Base-by-base conservation (phyloP, 2,329 filamentous ascomycete species). In the Cladosporium cucumerinum region DNA sequence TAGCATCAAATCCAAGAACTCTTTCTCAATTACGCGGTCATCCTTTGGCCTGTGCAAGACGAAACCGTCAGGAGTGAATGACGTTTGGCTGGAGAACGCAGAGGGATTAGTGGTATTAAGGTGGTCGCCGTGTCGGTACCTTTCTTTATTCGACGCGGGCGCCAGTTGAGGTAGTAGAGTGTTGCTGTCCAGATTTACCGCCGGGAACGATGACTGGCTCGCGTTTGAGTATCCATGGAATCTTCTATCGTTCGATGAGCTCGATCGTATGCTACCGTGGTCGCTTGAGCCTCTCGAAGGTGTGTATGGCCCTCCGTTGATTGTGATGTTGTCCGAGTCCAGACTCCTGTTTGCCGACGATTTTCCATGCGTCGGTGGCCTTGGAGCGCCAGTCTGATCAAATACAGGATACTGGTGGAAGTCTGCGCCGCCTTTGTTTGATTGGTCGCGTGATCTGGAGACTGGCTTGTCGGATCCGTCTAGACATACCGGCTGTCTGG, bases 1-100 rank as follows among this genome's bases (percentile, higher is more conserved):
- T 74, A 96, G 91, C 95, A 99, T 98, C 69, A 99, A 82, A 61
- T 92, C 89, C 73, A 93, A 83, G 74, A 98, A 98, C 82, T 97
- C 91, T 74, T 93, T 88, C 75, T 98, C 92, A 54, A 97, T 90
- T 16, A 96, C 81, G 66, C 88, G 86, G 74, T 96, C 92, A 76
- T 96, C 91, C 61, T 88, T 85, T 18, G 92, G 92, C 71, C 90
- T 87, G 55, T 87, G 85, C 60, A 95, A 86, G 68, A 87, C 75
- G 70, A 85, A 84, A n/a, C 82, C 82, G 25, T 85, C 82, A 3
- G 82, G 81, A 14, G 62, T 54, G 69, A 85, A 82, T 11, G 81
- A 82, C 2, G 81, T 74, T 14, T 80, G 81, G 48, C 82, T 82
- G 57, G 76, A 79, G 65, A 81, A 82, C 2, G 78, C 78, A 11